Evolutionary conservation across 768 basidiomycete genomes (phyloP), one percentile per base, ranked within the genome.

Genomic region (Suillus bovinus): DNA sequence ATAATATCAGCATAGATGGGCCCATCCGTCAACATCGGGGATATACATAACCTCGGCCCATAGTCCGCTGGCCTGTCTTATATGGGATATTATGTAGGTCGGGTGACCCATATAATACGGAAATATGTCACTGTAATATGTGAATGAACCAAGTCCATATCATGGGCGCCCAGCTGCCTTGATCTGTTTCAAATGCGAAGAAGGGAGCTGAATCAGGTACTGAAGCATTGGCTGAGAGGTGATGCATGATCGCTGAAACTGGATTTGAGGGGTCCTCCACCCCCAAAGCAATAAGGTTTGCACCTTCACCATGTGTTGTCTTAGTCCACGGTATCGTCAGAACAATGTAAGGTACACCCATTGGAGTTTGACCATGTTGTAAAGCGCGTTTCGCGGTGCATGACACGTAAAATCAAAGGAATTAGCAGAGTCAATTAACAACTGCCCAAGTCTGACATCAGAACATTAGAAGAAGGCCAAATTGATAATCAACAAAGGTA

Each of bases 231-330:
- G 13, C 22, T 7, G 13, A 4, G 1, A 47, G 13, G 3, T 47
- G 46, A 3, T 47, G 46, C 6, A 24, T 47, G 22, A 47, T 4
- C 0, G 46, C 13, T 0, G 13, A 5, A 0, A 47, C 22, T 4
- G 22, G 44, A 3, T 22, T 46, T 0, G 10, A 22, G 2, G 22
- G 44, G 2, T 46, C 11, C 0, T 46, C 4, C 0, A 46, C 7
- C 4, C 10, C 9, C 0, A 22, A 46, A 1, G n/a, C n/a, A 2
- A 22, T 5, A 0, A 46, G 11, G 3, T 22, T 22, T 1, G 4
- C 11, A 0, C 44, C 44, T 5, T 22, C 11, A 1, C 44, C n/a
- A 5, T 46, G 44, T 22, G 44, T 13, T 0, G 44, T 22, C 2
- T 46, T 46, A 0, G 44, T 22, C 44, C 44, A 46, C 1, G 41